Conservation (phyloP, 176 grass and related monocot species). For the Ensete ventricosum region DNA sequence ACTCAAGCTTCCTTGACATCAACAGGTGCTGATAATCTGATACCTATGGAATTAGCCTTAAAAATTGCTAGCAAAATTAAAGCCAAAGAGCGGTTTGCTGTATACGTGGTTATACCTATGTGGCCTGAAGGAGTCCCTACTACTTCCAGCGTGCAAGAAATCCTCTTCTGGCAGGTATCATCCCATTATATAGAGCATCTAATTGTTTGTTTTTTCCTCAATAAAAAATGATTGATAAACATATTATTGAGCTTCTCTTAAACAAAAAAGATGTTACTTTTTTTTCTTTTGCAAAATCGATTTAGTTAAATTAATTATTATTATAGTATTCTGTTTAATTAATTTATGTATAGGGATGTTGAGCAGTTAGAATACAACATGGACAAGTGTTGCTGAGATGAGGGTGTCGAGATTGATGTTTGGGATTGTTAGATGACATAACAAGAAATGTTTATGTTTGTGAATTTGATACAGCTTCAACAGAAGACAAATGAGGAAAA, state of each 20-base stretch:
- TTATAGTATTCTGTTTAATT: not conserved
- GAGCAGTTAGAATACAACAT: too few relatives aligned
- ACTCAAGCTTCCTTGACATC: not conserved
- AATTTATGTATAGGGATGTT: not conserved
- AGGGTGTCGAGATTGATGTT: too few relatives aligned
- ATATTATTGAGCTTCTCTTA: not conserved
- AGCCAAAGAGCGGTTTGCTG: constrained; percentile 63
- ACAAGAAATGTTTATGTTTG: too few relatives aligned
- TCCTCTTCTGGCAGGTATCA: constrained; percentile 85
- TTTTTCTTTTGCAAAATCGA: not conserved
- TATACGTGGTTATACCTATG: constrained; percentile 96
- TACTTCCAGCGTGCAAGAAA: constrained; percentile 70
- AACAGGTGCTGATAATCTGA: constrained; percentile 86
- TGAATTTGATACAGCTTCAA: too few relatives aligned
- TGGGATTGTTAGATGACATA: too few relatives aligned
- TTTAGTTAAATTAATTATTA: not conserved
- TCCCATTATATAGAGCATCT: not conserved
- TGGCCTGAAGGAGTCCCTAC: constrained; percentile 96
- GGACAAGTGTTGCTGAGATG: too few relatives aligned
- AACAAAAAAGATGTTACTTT: not conserved
- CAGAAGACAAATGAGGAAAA: too few relatives aligned
- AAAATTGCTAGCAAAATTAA: constrained; percentile 92
- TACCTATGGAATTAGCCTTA: constrained; percentile 91
- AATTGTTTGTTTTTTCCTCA: not conserved
- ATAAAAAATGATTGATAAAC: not conserved